phyloP scores from a whole-genome alignment of 257 asterid species.

The Fraxinus anomala region DNA sequence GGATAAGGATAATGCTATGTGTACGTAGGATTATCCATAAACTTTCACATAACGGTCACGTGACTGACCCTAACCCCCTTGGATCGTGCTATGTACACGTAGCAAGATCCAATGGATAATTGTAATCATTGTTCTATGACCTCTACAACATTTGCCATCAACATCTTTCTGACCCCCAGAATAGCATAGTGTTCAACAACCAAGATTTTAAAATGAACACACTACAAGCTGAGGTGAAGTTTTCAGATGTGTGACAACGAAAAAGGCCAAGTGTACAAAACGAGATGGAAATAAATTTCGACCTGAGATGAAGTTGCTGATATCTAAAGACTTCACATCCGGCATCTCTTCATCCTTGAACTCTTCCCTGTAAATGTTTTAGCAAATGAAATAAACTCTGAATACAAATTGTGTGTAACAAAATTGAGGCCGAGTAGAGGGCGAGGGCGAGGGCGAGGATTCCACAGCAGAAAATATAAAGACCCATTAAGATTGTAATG shows the following conservation, averaged over 20 bases:
- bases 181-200: neutral
- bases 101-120: too few relatives aligned
- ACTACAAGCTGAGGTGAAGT: too few relatives aligned
- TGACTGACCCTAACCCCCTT: too few relatives aligned
- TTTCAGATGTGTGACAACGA: too few relatives aligned
- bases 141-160: neutral
- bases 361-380: slow-evolving; percentile 62
- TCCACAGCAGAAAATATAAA: neutral
- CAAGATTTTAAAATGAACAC: neutral
- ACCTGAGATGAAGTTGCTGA: slow-evolving; percentile 64
- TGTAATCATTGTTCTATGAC: neutral
- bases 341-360: slow-evolving; percentile 78
- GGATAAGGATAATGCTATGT: neutral
- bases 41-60: too few relatives aligned
- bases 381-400: neutral
- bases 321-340: slow-evolving; percentile 72
- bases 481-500: neutral
- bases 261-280: too few relatives aligned
- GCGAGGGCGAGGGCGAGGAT: neutral
- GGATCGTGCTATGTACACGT: too few relatives aligned
- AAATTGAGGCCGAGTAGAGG: neutral
- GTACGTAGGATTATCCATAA: too few relatives aligned
- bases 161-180: neutral
- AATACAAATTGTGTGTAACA: neutral
- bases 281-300: too few relatives aligned